Evolutionary conservation across 805 yeast species (phyloP).

Genomic region (Wickerhamomyces rabaulensis): DNA sequence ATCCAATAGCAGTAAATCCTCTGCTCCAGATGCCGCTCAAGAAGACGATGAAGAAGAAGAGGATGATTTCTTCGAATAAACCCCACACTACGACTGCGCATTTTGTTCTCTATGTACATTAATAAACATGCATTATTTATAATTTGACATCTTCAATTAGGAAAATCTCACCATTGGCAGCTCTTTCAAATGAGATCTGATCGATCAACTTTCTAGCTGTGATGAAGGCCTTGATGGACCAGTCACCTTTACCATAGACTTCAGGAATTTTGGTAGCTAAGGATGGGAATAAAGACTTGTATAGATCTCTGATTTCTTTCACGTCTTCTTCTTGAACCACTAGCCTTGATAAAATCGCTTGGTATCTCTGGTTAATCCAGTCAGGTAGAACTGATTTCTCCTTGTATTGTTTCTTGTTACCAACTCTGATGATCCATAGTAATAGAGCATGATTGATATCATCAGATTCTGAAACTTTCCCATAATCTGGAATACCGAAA

Average conservation of each 20-base stretch:
- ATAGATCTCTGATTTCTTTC: conserved; percentile 45
- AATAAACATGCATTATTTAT: background rate
- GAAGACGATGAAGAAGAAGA: conserved; percentile 22
- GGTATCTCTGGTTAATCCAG: conserved; percentile 42
- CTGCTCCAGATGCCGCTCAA: conserved; percentile 15
- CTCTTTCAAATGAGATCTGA: conserved; percentile 36
- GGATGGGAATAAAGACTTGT: conserved; percentile 47
- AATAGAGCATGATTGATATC: conserved; percentile 55
- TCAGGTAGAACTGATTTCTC: conserved; percentile 35
- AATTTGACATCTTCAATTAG: conserved; percentile 1
- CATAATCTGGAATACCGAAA: conserved; percentile 52
- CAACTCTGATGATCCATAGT: conserved; percentile 58
- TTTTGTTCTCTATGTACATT: background rate
- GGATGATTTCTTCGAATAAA: conserved; percentile 25
- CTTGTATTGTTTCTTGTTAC: conserved; percentile 35
- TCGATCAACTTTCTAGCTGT: conserved; percentile 48
- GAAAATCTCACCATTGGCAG: conserved; percentile 2
- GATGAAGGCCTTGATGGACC: conserved; percentile 37
- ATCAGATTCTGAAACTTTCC: conserved; percentile 40
- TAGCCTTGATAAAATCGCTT: conserved; percentile 30
- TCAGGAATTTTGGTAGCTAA: conserved; percentile 49
- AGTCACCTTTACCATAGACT: conserved; percentile 43
- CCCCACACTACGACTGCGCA: background rate
- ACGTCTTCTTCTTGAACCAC: conserved; percentile 48
- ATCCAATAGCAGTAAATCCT: conserved; percentile 12